phyloP scores from a whole-genome alignment of 352 stramenopile genomes.

The Phytophthora sansomeana region DNA sequence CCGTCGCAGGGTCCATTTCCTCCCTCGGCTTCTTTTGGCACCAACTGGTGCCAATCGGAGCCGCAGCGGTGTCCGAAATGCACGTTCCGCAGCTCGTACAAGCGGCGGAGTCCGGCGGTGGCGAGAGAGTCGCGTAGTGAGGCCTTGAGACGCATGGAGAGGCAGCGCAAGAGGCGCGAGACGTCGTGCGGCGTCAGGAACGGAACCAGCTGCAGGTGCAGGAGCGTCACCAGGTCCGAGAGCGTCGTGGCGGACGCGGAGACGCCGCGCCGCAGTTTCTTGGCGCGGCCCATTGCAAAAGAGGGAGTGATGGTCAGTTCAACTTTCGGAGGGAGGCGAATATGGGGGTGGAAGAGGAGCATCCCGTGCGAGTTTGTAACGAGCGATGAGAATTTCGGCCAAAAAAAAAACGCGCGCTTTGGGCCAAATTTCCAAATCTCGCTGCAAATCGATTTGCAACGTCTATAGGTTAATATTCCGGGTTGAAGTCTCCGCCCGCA shows the following conservation, averaged over 20 bases:
- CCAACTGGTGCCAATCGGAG: slow-evolving; percentile 38
- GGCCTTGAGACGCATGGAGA: slow-evolving; percentile 5
- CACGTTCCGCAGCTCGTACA: slow-evolving; percentile 18
- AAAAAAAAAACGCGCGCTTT: too few relatives aligned
- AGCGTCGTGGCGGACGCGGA: slow-evolving; percentile 7
- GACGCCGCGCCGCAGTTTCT: slow-evolving; percentile 8
- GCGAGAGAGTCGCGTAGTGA: slow-evolving; percentile 24
- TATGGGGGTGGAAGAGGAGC: too few relatives aligned
- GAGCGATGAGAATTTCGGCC: too few relatives aligned
- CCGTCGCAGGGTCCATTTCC: slow-evolving; percentile 17
- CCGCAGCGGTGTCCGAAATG: slow-evolving; percentile 35
- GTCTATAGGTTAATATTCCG: too few relatives aligned
- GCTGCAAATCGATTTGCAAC: too few relatives aligned
- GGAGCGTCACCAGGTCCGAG: slow-evolving; percentile 25
- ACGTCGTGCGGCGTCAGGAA: slow-evolving; percentile 35
- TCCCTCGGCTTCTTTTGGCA: slow-evolving; percentile 27
- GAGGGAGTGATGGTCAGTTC: too few relatives aligned
- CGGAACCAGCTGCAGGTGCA: slow-evolving; percentile 35
- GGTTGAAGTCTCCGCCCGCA: too few relatives aligned
- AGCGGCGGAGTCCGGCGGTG: slow-evolving; percentile 14
- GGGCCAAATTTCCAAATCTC: too few relatives aligned
- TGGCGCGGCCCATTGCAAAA: too few relatives aligned
- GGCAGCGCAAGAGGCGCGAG: slow-evolving; percentile 21
- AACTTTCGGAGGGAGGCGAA: too few relatives aligned
- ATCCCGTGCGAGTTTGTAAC: too few relatives aligned